Evolutionary conservation across 2,329 filamentous ascomycete species (phyloP), one percentile per base, ranked within the genome.

Genomic region (Myriosclerotinia duriaeana): DNA sequence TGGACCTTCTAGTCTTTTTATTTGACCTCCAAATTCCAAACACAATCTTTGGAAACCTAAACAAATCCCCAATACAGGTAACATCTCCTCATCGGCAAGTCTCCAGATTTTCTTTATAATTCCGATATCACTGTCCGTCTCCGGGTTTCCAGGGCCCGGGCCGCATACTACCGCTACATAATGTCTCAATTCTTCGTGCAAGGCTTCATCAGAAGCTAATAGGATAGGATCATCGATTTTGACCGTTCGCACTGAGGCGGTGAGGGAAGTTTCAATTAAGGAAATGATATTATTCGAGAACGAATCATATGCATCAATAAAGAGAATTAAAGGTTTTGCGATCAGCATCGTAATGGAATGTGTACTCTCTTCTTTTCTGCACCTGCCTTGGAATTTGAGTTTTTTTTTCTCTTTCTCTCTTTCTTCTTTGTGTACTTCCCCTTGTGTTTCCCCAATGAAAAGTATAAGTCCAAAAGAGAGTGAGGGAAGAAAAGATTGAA

Each of bases 261-360:
- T 79, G 11, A 96, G 83, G 4, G 86, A 83, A 5, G 89, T 87
- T 72, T 89, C 85, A 56, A 98, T 83, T 44, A 97, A 85, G 7
- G 91, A 88, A 64, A 96, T 87, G 74, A 98, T 95, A 79, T 97
- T 98, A 79, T 96, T 93, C 65, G 93, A 92, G 79, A 97, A 99
- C 53, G 93, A 97, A 80, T 99, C 95, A 79, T 96, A 96, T 69
- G 94, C 93, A 78, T 98, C 95, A 72, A 99, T 83, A 79, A 96
- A 97, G 70, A 98, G 86, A 69, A 98, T 89, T 22, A 72, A 66
- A 53, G 76, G 72, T 67, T 76, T 75, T 9, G 69, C 64, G 17
- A 69, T 66, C 59, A 64, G 62, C 75, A 76, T 76, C 67, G 67
- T 73, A 64, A 74, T 20, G 20, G 30, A 11, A 11, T 55, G 11